Percentiles rank a stretch among this genome's conserved stretches.
phyloP scores from a whole-genome alignment of 306 rosid genomes.

The Sesbania bispinosa region DNA sequence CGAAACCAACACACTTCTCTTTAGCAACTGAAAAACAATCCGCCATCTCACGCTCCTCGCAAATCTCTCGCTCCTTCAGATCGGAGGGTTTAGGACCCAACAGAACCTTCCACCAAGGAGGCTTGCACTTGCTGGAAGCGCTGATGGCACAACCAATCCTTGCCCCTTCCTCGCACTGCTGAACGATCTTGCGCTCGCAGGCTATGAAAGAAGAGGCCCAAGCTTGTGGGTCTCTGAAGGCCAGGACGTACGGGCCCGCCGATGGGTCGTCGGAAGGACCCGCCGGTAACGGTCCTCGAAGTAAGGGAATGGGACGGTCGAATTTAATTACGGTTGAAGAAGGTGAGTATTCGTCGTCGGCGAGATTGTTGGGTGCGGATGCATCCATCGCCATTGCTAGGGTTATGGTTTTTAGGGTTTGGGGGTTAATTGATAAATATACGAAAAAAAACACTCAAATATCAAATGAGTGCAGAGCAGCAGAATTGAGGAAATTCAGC shows the following conservation, averaged over 20 bases:
- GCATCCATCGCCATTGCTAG: conserved; percentile 33
- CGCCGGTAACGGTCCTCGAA: conserved; percentile 62
- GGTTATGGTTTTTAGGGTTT: neutral
- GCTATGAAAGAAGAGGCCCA: conserved; percentile 58
- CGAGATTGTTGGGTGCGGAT: conserved; percentile 21
- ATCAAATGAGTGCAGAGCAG: no score
- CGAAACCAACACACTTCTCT: conserved; percentile 47
- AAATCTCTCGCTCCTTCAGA: conserved; percentile 54
- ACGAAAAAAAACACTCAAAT: no score
- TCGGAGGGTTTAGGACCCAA: conserved; percentile 37
- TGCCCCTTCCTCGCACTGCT: conserved; percentile 74
- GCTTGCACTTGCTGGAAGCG: conserved; percentile 48
- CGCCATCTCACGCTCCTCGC: conserved; percentile 51
- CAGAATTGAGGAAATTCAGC: neutral
- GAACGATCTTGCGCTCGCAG: conserved; percentile 52
- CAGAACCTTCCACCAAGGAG: conserved; percentile 76
- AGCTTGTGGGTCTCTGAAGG: conserved; percentile 59
- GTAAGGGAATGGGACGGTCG: conserved; percentile 55
- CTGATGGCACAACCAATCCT: conserved; percentile 50
- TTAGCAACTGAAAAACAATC: conserved; percentile 29
- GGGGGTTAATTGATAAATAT: no score
- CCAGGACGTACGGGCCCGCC: conserved; percentile 54
- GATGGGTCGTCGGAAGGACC: conserved; percentile 35
- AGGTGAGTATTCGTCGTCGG: conserved; percentile 52
- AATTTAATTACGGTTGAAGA: conserved; percentile 51